phyloP scores from a whole-genome alignment of 140 eudicot species.

The Senecio squalidus region DNA sequence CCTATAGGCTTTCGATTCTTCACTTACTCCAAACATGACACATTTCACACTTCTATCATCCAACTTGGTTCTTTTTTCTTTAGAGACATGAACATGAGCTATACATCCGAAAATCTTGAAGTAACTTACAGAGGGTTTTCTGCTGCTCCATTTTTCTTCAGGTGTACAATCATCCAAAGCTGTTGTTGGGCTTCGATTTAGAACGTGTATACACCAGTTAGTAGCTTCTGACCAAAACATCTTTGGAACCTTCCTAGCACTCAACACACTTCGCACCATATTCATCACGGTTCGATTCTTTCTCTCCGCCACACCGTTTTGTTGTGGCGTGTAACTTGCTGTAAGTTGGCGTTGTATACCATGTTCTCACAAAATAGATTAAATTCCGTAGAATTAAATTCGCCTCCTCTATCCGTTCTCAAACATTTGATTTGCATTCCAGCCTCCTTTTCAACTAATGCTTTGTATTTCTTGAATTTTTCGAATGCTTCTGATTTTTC shows the following conservation, averaged over 20 bases:
- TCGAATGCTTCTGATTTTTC: neutral
- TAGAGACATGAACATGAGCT: neutral
- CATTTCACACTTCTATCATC: neutral
- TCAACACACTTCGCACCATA: neutral
- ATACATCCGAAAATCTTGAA: neutral
- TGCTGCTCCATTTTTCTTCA: neutral
- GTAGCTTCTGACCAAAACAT: neutral
- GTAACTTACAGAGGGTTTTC: neutral
- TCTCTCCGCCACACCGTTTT: neutral
- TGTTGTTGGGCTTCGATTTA: too few relatives aligned
- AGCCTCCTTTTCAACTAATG: neutral
- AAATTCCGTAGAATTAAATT: neutral
- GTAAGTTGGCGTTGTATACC: neutral
- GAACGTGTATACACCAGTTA: neutral
- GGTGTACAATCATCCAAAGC: too few relatives aligned
- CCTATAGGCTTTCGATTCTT: neutral
- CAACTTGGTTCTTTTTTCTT: neutral
- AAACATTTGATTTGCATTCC: neutral
- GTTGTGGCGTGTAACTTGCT: neutral
- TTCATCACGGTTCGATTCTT: neutral
- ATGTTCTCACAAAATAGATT: neutral
- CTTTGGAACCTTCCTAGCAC: neutral
- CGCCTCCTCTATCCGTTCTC: too few relatives aligned
- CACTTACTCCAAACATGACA: neutral
- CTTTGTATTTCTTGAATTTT: neutral